These are phyloP conservation scores for Pseudohalonectria lignicola DNA, from an alignment of 2,329 filamentous ascomycete genomes.

Conservation along the genomic window DNA sequence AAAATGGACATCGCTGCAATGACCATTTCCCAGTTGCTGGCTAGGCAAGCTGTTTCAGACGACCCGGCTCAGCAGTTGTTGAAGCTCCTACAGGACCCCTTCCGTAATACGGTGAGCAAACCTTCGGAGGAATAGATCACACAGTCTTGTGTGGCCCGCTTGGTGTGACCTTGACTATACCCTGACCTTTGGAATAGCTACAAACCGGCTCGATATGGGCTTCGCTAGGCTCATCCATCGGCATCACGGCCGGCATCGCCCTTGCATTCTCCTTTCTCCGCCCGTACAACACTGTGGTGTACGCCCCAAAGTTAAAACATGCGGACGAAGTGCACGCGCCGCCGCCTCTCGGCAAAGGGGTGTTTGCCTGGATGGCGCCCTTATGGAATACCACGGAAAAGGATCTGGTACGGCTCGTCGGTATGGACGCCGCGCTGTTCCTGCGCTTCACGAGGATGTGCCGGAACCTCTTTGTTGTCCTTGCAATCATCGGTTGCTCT, in stretches of 20 bases:
- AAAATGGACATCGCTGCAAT: slow-evolving; percentile 8
- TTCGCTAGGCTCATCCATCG: slow-evolving; percentile 70
- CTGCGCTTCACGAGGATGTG: slow-evolving; percentile 84
- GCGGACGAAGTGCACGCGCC: slow-evolving; percentile 84
- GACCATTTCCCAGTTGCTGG: slow-evolving; percentile 5
- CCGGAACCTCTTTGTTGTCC: slow-evolving; percentile 71
- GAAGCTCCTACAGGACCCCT: slow-evolving; percentile 36
- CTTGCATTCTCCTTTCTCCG: slow-evolving; percentile 80
- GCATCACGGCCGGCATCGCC: slow-evolving; percentile 61
- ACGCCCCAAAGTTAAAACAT: slow-evolving; percentile 88
- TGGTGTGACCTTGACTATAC: not conserved
- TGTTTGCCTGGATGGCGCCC: slow-evolving; percentile 78
- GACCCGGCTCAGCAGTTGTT: slow-evolving; percentile 32
- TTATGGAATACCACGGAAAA: slow-evolving; percentile 69
- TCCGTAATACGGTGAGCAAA: slow-evolving; percentile 28
- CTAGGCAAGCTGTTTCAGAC: slow-evolving; percentile 2
- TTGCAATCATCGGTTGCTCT: slow-evolving; percentile 62
- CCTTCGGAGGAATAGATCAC: too few relatives aligned
- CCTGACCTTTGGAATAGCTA: slow-evolving; percentile 19
- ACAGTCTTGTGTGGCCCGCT: too few relatives aligned
- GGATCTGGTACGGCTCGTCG: slow-evolving; percentile 68
- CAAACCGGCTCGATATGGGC: slow-evolving; percentile 57
- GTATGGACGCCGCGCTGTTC: slow-evolving; percentile 86
- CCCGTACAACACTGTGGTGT: slow-evolving; percentile 84
- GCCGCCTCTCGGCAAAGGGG: slow-evolving; percentile 73